Percentiles rank a stretch among this genome's conserved stretches.
Evolutionary conservation across 108 stramenopile species (phyloP).

Genomic region (Mediolabrus comicus): DNA sequence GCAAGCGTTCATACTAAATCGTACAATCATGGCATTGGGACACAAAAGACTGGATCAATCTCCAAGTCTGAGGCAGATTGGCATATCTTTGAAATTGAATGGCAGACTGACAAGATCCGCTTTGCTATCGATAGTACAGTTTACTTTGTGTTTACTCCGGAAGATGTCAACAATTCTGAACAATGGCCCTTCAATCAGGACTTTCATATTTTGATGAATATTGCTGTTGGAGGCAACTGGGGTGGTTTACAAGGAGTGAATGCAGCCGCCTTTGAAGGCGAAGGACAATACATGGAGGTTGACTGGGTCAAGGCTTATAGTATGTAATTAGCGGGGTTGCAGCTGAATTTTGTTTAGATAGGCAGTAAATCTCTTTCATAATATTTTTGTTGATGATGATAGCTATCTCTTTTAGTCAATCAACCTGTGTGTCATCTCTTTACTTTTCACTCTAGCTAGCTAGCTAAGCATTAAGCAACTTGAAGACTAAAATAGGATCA

Average conservation of each 20-base stretch:
- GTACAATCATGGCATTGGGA: constrained; percentile 10
- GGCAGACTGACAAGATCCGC: constrained; percentile 19
- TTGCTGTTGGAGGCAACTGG: constrained; percentile 52
- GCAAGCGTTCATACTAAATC: constrained; percentile 30
- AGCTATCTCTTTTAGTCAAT: too few relatives aligned
- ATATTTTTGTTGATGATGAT: too few relatives aligned
- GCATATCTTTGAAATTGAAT: constrained; percentile 39
- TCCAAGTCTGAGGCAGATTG: constrained; percentile 17
- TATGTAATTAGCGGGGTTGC: too few relatives aligned
- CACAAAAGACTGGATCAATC: constrained; percentile 20
- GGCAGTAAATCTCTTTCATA: too few relatives aligned
- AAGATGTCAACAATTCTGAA: neutral
- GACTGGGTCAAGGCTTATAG: constrained; percentile 37
- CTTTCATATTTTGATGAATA: constrained; percentile 41
- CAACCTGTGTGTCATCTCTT: too few relatives aligned
- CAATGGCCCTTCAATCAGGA: constrained; percentile 46
- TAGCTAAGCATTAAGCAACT: too few relatives aligned
- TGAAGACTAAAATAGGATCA: too few relatives aligned
- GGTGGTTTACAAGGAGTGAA: constrained; percentile 28
- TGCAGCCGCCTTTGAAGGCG: constrained; percentile 13
- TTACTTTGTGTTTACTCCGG: constrained; percentile 14
- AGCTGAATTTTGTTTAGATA: too few relatives aligned
- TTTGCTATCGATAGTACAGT: constrained; percentile 35
- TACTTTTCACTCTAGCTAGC: too few relatives aligned
- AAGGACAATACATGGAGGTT: constrained; percentile 26